A percentile compares a stretch with the other conserved stretches of the same genome.
Evolutionary conservation across 106 monocot species (phyloP).

Genomic region (Platanthera guangdongensis): DNA sequence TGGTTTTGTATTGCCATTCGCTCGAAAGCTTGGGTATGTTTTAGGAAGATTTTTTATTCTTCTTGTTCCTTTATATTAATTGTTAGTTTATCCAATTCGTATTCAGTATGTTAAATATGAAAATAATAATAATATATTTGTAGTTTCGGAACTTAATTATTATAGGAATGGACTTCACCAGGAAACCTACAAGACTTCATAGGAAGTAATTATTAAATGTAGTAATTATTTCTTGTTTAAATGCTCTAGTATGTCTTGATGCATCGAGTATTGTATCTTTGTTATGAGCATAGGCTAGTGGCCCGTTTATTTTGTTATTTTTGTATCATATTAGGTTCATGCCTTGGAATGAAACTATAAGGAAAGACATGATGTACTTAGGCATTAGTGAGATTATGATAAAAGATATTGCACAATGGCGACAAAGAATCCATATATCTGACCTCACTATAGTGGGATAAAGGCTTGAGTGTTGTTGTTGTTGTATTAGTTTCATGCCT

Average conservation of each 20-base stretch:
- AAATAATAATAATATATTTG: neutral
- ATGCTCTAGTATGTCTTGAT: neutral
- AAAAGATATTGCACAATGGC: no score
- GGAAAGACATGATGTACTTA: no score
- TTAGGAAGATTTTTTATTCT: neutral
- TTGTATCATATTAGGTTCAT: no score
- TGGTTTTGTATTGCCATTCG: conserved; percentile 98
- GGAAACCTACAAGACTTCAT: neutral
- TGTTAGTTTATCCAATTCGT: neutral
- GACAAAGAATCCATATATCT: no score
- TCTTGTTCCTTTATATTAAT: neutral
- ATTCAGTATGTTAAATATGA: neutral
- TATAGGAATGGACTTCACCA: neutral
- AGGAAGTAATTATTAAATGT: no score
- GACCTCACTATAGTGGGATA: no score
- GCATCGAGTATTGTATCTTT: neutral
- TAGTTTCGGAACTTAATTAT: neutral
- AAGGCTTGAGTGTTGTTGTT: no score
- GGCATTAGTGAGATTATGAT: no score
- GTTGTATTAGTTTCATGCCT: no score
- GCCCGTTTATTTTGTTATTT: no score
- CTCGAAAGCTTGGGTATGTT: conserved; percentile 89
- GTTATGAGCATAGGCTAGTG: no score
- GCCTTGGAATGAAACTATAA: no score
- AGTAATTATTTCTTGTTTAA: neutral